These are phyloP conservation scores for Sclerotinia spermophila DNA, from an alignment of 2,329 filamentous ascomycete genomes.

Conservation along the genomic window DNA sequence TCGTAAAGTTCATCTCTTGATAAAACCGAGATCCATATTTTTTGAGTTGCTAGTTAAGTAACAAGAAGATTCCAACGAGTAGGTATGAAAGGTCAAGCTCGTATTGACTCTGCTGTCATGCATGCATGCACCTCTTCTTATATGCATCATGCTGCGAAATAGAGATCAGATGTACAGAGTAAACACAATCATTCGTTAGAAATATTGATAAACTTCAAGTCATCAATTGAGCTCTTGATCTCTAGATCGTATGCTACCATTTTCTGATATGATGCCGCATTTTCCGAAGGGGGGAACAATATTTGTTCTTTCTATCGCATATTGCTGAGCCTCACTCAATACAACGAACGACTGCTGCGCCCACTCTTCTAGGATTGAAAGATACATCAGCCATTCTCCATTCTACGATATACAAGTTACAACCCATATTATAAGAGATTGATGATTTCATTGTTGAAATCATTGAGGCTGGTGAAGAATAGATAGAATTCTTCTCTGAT, in stretches of 20 bases:
- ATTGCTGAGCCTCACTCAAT: constrained; percentile 13
- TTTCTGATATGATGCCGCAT: constrained; percentile 4
- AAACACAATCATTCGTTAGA: background rate
- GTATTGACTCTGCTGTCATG: background rate
- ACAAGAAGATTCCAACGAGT: too few species aligned
- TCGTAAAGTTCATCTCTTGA: background rate
- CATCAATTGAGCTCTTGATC: background rate
- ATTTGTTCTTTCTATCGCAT: background rate
- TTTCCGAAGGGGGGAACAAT: background rate
- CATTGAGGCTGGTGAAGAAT: background rate
- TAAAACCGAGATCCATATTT: background rate
- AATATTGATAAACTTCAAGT: background rate
- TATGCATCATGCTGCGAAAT: background rate
- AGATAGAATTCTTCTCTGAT: background rate
- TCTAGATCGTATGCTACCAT: background rate
- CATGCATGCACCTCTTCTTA: background rate
- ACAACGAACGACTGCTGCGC: background rate
- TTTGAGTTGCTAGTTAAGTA: too few species aligned
- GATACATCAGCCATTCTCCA: background rate
- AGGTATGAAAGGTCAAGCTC: too few species aligned
- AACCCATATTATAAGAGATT: background rate
- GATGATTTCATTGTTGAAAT: constrained; percentile 9
- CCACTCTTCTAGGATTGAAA: background rate
- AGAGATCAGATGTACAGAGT: background rate
- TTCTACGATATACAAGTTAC: too few species aligned